Evolutionary conservation across 2,329 filamentous ascomycete genomes (phyloP), one percentile per base, ranked within the genome.

Genomic region (Colletotrichum sansevieriae): DNA sequence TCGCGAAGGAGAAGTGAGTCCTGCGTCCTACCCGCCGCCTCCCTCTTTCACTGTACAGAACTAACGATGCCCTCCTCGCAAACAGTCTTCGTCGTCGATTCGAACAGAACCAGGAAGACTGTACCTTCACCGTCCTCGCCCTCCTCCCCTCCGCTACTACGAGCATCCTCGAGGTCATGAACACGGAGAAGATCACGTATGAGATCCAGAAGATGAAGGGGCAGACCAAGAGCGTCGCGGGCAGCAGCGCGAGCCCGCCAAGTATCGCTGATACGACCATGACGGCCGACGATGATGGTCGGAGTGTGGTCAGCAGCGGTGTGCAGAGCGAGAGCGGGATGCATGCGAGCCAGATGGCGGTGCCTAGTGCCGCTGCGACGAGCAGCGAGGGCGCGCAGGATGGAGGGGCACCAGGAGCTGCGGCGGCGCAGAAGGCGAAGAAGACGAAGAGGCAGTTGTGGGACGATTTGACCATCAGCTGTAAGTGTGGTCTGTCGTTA

Each of bases 51-150:
- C 47, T 29, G 33, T n/a, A n/a, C 20, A 33, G 22, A 9, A 44
- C 63, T 69, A 35, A 69, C 66, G 54, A 11, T 10, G 11, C n/a
- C 10, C 13, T 6, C 22, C 35, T 51, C 47, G 29, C 29, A 52
- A 18, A 33, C 75, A 98, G 95, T 80, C 88, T 99, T 70, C 94
- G 95, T 59, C 92, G 96, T 68, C 92, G 96, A 76, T 99, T 99
- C 82, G 94, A 98, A 80, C 96, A 99, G 81, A 99, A 99, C 80
- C 96, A 99, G 79, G 95, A 97, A 78, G 96, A 99, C 81, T 99
- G 96, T 82, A 98, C 95, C 55, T 98, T 97, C 78, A 99, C 96
- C 43, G 94, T 98, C 51, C 90, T 98, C n/a, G 96, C 95, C 35
- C 89, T 99, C 63, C 87, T 99, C 10, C 96, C 96, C 4, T 97